Evolutionary conservation across 1,284 basidiomycete genomes (phyloP).

Genomic region (Agaricales sp.): DNA sequence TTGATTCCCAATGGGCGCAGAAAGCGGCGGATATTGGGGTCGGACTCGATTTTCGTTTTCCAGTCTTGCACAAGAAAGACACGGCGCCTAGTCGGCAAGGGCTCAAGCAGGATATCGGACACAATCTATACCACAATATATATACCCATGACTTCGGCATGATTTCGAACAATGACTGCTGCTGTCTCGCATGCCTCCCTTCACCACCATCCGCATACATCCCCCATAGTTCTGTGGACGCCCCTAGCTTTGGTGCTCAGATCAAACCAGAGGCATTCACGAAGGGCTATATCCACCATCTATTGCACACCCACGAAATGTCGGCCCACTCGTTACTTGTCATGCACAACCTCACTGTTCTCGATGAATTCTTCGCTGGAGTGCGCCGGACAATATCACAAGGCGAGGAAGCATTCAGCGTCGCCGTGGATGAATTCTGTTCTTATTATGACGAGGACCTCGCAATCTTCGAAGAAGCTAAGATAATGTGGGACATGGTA

Average conservation of each 20-base stretch:
- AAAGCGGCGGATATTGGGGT: conserved; percentile 55
- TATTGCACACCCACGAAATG: conserved; percentile 83
- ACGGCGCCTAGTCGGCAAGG: conserved; percentile 16
- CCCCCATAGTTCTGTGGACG: conserved; percentile 40
- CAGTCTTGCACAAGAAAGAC: conserved; percentile 18
- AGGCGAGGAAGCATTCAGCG: conserved; percentile 22
- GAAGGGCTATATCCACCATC: conserved; percentile 73
- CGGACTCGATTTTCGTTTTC: conserved; percentile 70
- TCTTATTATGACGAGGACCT: conserved; percentile 38
- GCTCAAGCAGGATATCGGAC: conserved; percentile 41
- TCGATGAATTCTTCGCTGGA: conserved; percentile 52
- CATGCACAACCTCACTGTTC: conserved; percentile 62
- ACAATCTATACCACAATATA: conserved; percentile 52
- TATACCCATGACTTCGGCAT: conserved; percentile 53
- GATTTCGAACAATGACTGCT: conserved; percentile 32
- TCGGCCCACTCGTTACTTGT: conserved; percentile 62
- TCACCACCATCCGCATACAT: conserved; percentile 25
- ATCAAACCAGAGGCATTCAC: conserved; percentile 31
- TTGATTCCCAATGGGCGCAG: conserved; percentile 65
- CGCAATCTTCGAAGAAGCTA: conserved; percentile 40
- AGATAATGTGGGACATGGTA: conserved; percentile 46
- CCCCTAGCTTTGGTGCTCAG: conserved; percentile 13
- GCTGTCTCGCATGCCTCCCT: conserved; percentile 58
- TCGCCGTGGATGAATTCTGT: conserved; percentile 42
- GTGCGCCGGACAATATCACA: conserved; percentile 28